Conservation (phyloP, 176 grass and related monocot species). For the Melocanna baccifera region DNA sequence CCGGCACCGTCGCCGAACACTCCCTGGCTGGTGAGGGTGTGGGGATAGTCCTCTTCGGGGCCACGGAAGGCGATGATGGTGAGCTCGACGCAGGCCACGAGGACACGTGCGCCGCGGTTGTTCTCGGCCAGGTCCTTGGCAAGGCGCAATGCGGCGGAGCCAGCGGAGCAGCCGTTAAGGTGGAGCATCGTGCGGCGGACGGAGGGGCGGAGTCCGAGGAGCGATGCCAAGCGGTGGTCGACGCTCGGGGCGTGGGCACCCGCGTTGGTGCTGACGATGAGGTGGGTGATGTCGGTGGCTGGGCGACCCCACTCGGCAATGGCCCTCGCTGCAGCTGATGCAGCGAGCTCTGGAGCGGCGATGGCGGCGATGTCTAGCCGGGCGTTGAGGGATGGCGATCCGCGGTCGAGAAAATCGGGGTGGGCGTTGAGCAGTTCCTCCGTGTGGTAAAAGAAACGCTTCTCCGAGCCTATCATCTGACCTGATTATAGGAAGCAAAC, state of each 20-base stretch:
- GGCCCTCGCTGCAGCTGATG: not conserved
- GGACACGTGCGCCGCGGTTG: not conserved
- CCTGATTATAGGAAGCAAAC: not conserved
- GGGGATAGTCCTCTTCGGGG: not conserved
- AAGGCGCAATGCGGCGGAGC: not conserved
- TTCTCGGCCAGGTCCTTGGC: not conserved
- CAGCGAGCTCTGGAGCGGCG: not conserved
- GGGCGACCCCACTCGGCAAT: not conserved
- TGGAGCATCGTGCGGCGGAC: not conserved
- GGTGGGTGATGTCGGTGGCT: not conserved
- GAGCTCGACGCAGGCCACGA: constrained; percentile 22
- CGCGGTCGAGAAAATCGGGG: not conserved
- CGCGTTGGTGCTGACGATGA: not conserved
- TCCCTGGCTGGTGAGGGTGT: not conserved
- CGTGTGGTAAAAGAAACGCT: not conserved
- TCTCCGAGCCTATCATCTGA: not conserved
- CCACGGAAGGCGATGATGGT: not conserved
- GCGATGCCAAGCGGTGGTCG: not conserved
- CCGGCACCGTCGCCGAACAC: not conserved
- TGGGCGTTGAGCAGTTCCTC: not conserved
- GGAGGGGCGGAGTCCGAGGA: not conserved
- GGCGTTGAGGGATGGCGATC: not conserved
- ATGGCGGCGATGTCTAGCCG: not conserved
- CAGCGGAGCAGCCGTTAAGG: not conserved
- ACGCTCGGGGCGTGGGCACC: not conserved